Evolutionary conservation across 2,329 filamentous ascomycete genomes (phyloP).

Genomic region (Xylariaceae sp.): DNA sequence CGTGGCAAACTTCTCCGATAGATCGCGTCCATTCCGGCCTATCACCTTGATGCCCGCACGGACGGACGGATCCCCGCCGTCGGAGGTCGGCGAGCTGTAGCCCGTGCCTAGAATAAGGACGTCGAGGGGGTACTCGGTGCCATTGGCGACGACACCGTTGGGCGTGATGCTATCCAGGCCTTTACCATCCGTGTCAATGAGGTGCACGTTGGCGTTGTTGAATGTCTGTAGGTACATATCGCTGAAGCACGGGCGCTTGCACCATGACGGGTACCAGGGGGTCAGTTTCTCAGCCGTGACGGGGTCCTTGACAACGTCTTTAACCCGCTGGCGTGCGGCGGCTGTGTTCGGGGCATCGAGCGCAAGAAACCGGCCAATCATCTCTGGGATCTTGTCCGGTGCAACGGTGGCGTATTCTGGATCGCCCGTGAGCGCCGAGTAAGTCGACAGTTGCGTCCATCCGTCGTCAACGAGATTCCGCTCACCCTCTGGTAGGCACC

Average conservation of each 20-base stretch:
- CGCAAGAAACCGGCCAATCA: conserved; percentile 37
- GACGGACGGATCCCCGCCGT: conserved; percentile 42
- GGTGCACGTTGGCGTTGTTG: conserved; percentile 54
- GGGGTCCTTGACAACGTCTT: conserved; percentile 50
- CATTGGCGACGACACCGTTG: conserved; percentile 45
- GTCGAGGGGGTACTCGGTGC: conserved; percentile 43
- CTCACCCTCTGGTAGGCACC: conserved; percentile 18
- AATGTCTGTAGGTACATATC: conserved; percentile 56
- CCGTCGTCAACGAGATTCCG: conserved; percentile 46
- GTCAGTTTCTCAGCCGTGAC: conserved; percentile 46
- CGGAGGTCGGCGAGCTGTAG: conserved; percentile 39
- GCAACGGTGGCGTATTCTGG: conserved; percentile 32
- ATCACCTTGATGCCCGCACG: conserved; percentile 32
- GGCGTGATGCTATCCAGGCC: conserved; percentile 46
- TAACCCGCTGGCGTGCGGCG: conserved; percentile 43
- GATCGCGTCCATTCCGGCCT: conserved; percentile 23
- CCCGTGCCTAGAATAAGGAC: conserved; percentile 38
- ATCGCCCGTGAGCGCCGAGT: conserved; percentile 37
- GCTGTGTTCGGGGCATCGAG: conserved; percentile 43
- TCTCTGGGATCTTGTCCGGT: conserved; percentile 35
- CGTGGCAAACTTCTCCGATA: conserved; percentile 26
- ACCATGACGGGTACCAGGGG: conserved; percentile 53
- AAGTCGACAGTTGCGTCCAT: conserved; percentile 43
- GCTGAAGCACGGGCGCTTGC: conserved; percentile 61
- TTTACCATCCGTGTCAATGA: conserved; percentile 56